A percentile compares a stretch with the other conserved stretches of the same genome.
These are phyloP conservation scores for Sporothrix sp. DNA, from an alignment of 2,329 filamentous ascomycete species.

Conservation along the genomic window DNA sequence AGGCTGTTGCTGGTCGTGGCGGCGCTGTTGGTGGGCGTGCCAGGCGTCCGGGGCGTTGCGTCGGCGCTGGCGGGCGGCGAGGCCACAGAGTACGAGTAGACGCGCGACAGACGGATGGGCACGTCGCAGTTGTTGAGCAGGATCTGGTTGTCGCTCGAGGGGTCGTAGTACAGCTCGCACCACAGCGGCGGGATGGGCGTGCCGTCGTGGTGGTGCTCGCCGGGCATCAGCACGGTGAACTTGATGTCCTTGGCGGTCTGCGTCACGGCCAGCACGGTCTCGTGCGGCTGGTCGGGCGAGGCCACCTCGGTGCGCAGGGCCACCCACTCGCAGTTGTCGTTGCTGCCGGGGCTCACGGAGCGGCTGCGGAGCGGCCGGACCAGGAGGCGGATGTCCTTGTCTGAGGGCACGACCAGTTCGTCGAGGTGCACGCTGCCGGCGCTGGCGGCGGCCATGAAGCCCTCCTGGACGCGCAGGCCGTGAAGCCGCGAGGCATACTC, in stretches of 20 bases:
- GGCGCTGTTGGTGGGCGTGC: not conserved
- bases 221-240: conserved; percentile 47
- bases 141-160: conserved; percentile 48
- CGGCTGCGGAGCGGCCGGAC: conserved; percentile 45
- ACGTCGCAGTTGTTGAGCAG: conserved; percentile 46
- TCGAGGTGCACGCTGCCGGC: conserved; percentile 44
- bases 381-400: conserved; percentile 48
- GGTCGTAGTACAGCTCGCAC: conserved; percentile 53
- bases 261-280: conserved; percentile 50
- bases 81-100: conserved; percentile 28
- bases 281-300: conserved; percentile 40
- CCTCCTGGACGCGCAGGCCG: conserved; percentile 36
- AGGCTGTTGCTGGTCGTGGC: not conserved
- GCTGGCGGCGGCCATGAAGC: conserved; percentile 27
- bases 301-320: conserved; percentile 45
- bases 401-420: conserved; percentile 32
- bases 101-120: conserved; percentile 39
- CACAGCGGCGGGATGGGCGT: conserved; percentile 40
- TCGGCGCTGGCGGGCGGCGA: conserved; percentile 26
- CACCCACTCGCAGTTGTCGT: conserved; percentile 47
- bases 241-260: conserved; percentile 52
- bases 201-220: conserved; percentile 33
- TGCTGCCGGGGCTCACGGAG: conserved; percentile 44
- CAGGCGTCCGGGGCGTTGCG: conserved; percentile 2
- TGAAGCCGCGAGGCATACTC: conserved; percentile 44